Percentiles rank a stretch among this genome's conserved stretches.
phyloP scores from a whole-genome alignment of 306 rosid species.

The Vigna unguiculata region DNA sequence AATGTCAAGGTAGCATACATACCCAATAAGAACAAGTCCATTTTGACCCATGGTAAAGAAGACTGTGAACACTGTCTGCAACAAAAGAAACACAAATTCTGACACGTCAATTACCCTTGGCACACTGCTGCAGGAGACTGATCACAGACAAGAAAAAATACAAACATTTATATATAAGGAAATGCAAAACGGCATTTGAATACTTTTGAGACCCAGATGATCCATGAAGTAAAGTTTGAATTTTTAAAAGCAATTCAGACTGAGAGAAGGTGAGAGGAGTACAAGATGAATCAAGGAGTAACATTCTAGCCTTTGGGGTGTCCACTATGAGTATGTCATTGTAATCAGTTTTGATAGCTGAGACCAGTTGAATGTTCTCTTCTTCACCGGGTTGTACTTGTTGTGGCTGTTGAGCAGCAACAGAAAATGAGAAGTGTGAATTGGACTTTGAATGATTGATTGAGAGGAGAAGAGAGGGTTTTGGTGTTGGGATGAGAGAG shows the following conservation, averaged over 20 bases:
- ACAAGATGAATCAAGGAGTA: slow-evolving; percentile 87
- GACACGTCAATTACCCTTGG: slow-evolving; percentile 3
- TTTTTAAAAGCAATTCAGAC: neutral
- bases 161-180: neutral
- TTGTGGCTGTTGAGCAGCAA: slow-evolving; percentile 25
- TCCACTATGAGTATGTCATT: slow-evolving; percentile 81
- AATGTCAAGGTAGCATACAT: slow-evolving; percentile 48
- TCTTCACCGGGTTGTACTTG: slow-evolving; percentile 42
- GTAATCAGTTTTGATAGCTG: slow-evolving; percentile 59
- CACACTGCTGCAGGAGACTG: slow-evolving; percentile 15
- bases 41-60: slow-evolving; percentile 72
- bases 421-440: slow-evolving; percentile 24
- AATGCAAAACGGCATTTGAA: slow-evolving; percentile 11
- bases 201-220: slow-evolving; percentile 15
- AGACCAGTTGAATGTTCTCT: slow-evolving; percentile 59
- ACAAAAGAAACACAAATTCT: slow-evolving; percentile 27
- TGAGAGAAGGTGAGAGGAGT: neutral
- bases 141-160: neutral
- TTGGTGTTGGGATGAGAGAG: slow-evolving; percentile 17
- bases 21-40: slow-evolving; percentile 96
- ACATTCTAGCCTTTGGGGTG: slow-evolving; percentile 67
- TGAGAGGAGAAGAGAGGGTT: slow-evolving; percentile 13
- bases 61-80: slow-evolving; percentile 86
- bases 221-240: slow-evolving; percentile 34
- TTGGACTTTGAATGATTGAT: neutral